Evolutionary conservation across 2,329 filamentous ascomycete genomes (phyloP).

Genomic region (Boeremia exigua): DNA sequence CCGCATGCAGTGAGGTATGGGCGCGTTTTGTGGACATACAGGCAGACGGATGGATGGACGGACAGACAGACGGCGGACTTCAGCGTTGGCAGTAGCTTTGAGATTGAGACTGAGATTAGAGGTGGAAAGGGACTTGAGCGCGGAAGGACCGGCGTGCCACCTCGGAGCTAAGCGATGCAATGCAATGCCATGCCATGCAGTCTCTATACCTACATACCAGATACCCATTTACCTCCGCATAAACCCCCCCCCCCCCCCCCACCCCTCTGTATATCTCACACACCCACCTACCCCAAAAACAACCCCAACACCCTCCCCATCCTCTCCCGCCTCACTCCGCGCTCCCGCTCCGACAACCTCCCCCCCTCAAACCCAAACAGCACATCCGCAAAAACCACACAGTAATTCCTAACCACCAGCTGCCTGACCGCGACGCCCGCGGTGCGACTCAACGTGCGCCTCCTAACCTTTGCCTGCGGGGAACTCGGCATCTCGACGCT

Average conservation of each 20-base stretch:
- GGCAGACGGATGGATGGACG: too few species aligned
- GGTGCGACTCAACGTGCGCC: slow-evolving; percentile 51
- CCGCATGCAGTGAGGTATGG: too few species aligned
- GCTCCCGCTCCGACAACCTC: slow-evolving; percentile 64
- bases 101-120: too few species aligned
- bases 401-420: slow-evolving; percentile 66
- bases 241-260: background rate
- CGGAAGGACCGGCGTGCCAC: too few species aligned
- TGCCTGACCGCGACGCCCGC: slow-evolving; percentile 62
- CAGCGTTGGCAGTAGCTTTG: too few species aligned
- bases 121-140: too few species aligned
- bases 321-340: slow-evolving; percentile 65
- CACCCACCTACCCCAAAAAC: slow-evolving; percentile 58
- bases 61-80: too few species aligned
- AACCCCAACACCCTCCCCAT: slow-evolving; percentile 72
- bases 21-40: too few species aligned
- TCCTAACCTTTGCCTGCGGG: slow-evolving; percentile 47
- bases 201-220: background rate
- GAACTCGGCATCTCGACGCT: slow-evolving; percentile 38
- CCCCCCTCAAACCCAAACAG: slow-evolving; percentile 61
- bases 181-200: background rate
- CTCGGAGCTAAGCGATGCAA: too few species aligned
- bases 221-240: background rate
- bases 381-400: slow-evolving; percentile 68
- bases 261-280: too few species aligned